A percentile compares a stretch with the other conserved stretches of the same genome.
Evolutionary conservation across 2,329 filamentous ascomycete genomes (phyloP).

Genomic region (Paecilomyces formosus): DNA sequence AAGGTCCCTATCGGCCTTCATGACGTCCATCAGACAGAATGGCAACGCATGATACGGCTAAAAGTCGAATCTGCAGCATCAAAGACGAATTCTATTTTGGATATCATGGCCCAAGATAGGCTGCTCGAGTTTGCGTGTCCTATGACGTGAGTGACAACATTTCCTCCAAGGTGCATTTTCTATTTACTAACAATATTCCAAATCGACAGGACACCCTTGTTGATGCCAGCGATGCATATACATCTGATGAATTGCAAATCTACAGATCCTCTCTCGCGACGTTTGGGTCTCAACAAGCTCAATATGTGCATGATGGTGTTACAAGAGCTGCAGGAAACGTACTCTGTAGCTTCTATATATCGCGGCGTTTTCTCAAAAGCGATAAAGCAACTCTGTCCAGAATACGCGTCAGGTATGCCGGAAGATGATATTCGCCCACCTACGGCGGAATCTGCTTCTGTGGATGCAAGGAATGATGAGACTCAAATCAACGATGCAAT

Average conservation of each 20-base stretch:
- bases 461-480: neutral
- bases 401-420: neutral
- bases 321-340: slow-evolving; percentile 22
- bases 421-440: neutral
- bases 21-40: slow-evolving; percentile 5
- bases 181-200: neutral
- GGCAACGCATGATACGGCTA: slow-evolving; percentile 14
- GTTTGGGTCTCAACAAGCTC: slow-evolving; percentile 22
- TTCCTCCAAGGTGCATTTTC: neutral
- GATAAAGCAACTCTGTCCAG: slow-evolving; percentile 15
- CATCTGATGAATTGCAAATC: slow-evolving; percentile 22
- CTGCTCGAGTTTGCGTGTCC: slow-evolving; percentile 15
- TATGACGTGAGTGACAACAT: slow-evolving; percentile 17
- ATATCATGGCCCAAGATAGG: slow-evolving; percentile 16
- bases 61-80: slow-evolving; percentile 19
- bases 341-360: slow-evolving; percentile 19
- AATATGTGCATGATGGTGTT: slow-evolving; percentile 24
- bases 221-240: slow-evolving; percentile 26
- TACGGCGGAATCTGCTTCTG: neutral
- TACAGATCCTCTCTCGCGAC: slow-evolving; percentile 13
- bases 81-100: slow-evolving; percentile 18
- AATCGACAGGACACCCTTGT: slow-evolving; percentile 13
- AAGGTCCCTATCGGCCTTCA: slow-evolving; percentile 13
- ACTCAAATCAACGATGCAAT: slow-evolving; percentile 3
- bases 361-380: slow-evolving; percentile 18